phyloP scores from a whole-genome alignment of 306 rosid species.

The Biancaea sappan region DNA sequence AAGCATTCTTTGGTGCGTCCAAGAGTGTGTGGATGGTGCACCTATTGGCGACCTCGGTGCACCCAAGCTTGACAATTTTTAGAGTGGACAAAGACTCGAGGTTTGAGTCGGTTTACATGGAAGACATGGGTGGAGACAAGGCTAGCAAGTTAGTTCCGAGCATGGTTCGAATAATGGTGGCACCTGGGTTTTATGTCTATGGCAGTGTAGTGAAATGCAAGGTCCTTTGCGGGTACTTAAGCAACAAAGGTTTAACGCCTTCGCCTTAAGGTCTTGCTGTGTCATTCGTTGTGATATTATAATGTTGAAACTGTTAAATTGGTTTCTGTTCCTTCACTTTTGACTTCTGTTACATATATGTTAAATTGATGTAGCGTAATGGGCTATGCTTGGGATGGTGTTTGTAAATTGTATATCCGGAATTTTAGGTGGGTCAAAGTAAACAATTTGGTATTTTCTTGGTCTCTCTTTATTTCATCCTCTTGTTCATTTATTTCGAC shows the following conservation, averaged over 20 bases:
- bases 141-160: constrained; percentile 56
- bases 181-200: constrained; percentile 89
- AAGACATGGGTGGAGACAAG: constrained; percentile 78
- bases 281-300: neutral
- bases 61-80: constrained; percentile 69
- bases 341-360: neutral
- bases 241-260: constrained; percentile 37
- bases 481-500: constrained; percentile 32
- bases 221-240: constrained; percentile 82
- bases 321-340: constrained; percentile 9
- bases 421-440: constrained; percentile 50
- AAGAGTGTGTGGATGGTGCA: constrained; percentile 91
- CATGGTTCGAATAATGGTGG: constrained; percentile 75
- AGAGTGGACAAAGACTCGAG: constrained; percentile 64
- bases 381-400: constrained; percentile 19
- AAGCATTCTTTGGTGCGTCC: constrained; percentile 86
- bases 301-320: constrained; percentile 6
- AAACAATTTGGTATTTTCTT: constrained; percentile 41
- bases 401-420: neutral
- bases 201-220: constrained; percentile 86
- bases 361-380: neutral
- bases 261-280: constrained; percentile 31
- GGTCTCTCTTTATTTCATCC: constrained; percentile 36
- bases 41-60: constrained; percentile 76
- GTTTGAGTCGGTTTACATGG: constrained; percentile 87